Conservation (phyloP, 2,329 filamentous ascomycete genomes). For the Beauveria brongniartii region DNA sequence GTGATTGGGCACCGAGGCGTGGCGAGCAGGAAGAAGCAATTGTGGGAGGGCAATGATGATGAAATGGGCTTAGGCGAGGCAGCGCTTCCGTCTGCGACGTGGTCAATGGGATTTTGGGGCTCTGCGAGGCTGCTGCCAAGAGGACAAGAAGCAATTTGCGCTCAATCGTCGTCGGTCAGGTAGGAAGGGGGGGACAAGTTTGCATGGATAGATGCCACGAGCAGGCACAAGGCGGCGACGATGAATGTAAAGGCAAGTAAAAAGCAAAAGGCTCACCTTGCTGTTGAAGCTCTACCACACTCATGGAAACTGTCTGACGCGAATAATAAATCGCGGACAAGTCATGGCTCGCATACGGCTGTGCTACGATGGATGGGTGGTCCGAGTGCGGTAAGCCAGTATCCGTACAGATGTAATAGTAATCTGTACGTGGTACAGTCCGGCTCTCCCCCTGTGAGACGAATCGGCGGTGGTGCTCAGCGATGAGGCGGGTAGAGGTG, state of each 20-base stretch:
- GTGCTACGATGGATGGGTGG: neutral
- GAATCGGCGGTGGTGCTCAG: neutral
- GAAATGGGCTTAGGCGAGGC: too few relatives aligned
- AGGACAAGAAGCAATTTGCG: neutral
- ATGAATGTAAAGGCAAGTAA: neutral
- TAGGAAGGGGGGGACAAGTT: neutral
- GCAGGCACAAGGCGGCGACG: neutral
- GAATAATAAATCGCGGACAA: neutral
- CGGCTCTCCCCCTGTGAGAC: neutral
- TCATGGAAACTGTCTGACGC: conserved; percentile 5
- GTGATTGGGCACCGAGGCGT: conserved; percentile 23
- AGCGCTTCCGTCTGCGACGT: neutral
- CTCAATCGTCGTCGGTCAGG: neutral
- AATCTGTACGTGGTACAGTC: neutral
- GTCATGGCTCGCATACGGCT: conserved; percentile 6
- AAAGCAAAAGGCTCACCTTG: neutral
- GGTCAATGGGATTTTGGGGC: neutral
- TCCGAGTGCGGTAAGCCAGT: neutral
- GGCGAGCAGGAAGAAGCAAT: neutral
- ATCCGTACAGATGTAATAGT: too few relatives aligned
- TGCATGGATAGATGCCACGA: neutral
- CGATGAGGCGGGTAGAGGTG: neutral
- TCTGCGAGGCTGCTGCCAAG: neutral
- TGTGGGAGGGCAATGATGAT: neutral
- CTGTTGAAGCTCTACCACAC: conserved; percentile 5